Evolutionary conservation across 1,284 basidiomycete species (phyloP).

Genomic region (Thecaphora frezii): DNA sequence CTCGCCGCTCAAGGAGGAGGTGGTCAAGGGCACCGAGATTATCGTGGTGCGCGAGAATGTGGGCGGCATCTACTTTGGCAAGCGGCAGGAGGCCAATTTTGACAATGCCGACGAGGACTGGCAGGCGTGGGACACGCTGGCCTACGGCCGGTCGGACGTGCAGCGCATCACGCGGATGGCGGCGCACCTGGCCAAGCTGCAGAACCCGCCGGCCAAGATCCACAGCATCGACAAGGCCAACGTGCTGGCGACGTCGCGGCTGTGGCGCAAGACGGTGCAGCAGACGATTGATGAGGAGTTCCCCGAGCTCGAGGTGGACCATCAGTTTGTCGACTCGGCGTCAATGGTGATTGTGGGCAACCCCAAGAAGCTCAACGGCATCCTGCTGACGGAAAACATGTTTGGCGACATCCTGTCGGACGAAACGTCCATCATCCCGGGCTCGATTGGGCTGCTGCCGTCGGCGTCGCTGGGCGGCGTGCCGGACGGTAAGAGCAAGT

Average conservation of each 20-base stretch:
- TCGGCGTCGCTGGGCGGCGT: slow-evolving; percentile 92
- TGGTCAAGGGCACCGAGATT: slow-evolving; percentile 84
- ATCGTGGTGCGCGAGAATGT: slow-evolving; percentile 90
- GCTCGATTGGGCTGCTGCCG: slow-evolving; percentile 91
- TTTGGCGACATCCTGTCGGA: slow-evolving; percentile 76
- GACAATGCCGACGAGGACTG: slow-evolving; percentile 48
- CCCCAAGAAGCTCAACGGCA: slow-evolving; percentile 91
- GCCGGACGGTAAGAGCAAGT: slow-evolving; percentile 71
- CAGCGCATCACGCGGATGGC: slow-evolving; percentile 94
- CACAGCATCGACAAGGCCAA: slow-evolving; percentile 99
- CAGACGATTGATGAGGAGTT: slow-evolving; percentile 55
- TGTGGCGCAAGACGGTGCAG: slow-evolving; percentile 76
- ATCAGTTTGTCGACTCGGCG: slow-evolving; percentile 88
- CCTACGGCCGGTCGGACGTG: slow-evolving; percentile 88
- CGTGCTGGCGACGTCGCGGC: slow-evolving; percentile 87
- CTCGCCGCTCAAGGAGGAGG: slow-evolving; percentile 87
- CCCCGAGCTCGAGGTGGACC: slow-evolving; percentile 60
- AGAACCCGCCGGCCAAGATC: slow-evolving; percentile 80
- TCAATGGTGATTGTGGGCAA: slow-evolving; percentile 93
- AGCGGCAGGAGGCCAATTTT: slow-evolving; percentile 76
- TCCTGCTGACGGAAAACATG: slow-evolving; percentile 62
- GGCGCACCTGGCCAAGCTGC: slow-evolving; percentile 81
- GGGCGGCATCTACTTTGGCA: slow-evolving; percentile 73
- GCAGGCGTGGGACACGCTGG: slow-evolving; percentile 66
- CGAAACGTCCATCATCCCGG: slow-evolving; percentile 94